Conservation (phyloP, 441 rosid species). For the Pelargonium citronellum region DNA sequence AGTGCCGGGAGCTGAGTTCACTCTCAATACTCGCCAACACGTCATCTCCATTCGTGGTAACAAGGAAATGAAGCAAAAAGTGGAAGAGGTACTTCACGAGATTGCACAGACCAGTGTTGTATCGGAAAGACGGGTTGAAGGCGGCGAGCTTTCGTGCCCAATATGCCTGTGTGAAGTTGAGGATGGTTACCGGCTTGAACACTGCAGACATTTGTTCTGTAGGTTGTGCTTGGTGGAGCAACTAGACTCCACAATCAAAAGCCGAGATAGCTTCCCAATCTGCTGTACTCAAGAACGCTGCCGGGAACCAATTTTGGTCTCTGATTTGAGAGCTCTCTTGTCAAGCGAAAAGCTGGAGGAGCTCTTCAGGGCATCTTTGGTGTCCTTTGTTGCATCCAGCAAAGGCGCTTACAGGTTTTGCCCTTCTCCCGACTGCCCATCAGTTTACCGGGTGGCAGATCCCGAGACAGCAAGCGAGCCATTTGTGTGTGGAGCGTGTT, state of each 20-base stretch:
- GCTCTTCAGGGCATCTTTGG: conserved; percentile 68
- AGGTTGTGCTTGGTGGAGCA: conserved; percentile 67
- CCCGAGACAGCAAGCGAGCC: conserved; percentile 34
- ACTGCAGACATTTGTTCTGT: conserved; percentile 51
- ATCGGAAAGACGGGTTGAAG: conserved; percentile 20
- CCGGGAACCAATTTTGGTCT: conserved; percentile 39
- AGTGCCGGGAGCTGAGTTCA: conserved; percentile 49
- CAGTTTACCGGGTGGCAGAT: conserved; percentile 58
- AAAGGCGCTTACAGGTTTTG: conserved; percentile 63
- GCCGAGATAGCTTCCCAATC: conserved; percentile 60
- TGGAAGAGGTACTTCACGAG: conserved; percentile 43
- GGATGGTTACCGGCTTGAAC: conserved; percentile 52
- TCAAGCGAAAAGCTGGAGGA: conserved; percentile 64
- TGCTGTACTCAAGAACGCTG: conserved; percentile 53
- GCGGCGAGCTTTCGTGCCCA: conserved; percentile 41
- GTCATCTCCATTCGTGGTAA: conserved; percentile 45
- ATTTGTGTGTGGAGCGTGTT: conserved; percentile 76
- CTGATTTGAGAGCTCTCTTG: conserved; percentile 57
- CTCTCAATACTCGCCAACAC: conserved; percentile 42
- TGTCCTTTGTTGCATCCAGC: conserved; percentile 57
- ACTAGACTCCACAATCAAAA: conserved; percentile 62
- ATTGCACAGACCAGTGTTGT: conserved; percentile 29
- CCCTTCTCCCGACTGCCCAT: conserved; percentile 88
- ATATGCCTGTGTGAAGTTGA: conserved; percentile 61
- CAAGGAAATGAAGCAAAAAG: conserved; percentile 44